A percentile compares a stretch with the other conserved stretches of the same genome.
These are phyloP conservation scores for Hylodesmum podocarpum DNA, from an alignment of 306 rosid genomes.

Conservation along the genomic window DNA sequence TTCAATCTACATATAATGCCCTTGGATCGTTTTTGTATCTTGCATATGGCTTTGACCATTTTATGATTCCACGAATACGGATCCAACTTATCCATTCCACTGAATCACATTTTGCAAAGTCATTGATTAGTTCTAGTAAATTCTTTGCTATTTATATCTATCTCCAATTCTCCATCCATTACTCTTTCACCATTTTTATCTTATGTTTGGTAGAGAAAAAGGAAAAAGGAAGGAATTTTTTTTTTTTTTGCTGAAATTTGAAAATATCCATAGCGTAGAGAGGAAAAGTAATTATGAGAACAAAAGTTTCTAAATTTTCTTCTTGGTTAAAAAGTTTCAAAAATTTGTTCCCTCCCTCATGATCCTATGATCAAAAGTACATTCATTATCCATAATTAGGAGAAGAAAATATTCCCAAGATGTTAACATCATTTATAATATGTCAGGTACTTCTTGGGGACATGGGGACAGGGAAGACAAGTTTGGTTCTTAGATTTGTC, in stretches of 20 bases:
- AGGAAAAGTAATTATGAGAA: not conserved
- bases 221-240: too few relatives aligned
- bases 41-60: not conserved
- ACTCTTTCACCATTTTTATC: not conserved
- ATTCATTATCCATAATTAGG: not conserved
- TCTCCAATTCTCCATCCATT: not conserved
- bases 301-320: not conserved
- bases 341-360: not conserved
- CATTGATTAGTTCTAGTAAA: not conserved
- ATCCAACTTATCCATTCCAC: too few relatives aligned
- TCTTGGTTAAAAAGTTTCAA: not conserved
- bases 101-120: not conserved
- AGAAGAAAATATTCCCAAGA: not conserved
- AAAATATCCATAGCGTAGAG: not conserved
- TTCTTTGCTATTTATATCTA: not conserved
- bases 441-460: conserved; percentile 83
- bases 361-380: not conserved
- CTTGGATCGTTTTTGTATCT: not conserved
- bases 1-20: not conserved
- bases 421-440: not conserved
- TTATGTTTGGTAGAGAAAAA: not conserved
- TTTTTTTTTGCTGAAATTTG: not conserved
- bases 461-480: conserved; percentile 92
- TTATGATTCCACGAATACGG: too few relatives aligned
- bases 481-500: conserved; percentile 83